Evolutionary conservation across 106 monocot genomes (phyloP), one percentile per base, ranked within the genome.

Genomic region (Dendrobium officinale): DNA sequence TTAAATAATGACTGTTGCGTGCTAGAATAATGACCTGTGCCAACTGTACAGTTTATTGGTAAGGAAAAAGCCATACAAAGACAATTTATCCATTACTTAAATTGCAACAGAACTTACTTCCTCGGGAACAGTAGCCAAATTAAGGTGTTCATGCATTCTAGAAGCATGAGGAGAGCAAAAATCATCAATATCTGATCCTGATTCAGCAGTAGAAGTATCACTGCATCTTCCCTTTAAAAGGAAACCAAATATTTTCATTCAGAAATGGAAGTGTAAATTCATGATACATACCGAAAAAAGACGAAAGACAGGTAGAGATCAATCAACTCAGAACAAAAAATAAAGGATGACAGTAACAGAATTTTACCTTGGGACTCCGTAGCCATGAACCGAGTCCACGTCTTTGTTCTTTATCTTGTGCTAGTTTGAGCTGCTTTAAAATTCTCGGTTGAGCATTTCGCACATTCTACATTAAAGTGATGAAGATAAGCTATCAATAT

Each of bases 181-280:
- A 78, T 91, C 88, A 83, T 91, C 91, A 64, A 86, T 42, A 44
- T 91, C 91, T 22, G 86, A 88, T 43, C 91, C 88, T 56, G 91
- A 91, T 81, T 85, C 88, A 79, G 86, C 88, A 67, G 88, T 79
- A 67, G 88, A 91, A 49, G 85, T 81, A 79, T 83, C 80, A 67
- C 80, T 83, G 41, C 26, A n/a, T 82, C 82, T 85, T 75, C 83
- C 85, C 88, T 88, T 66, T 27, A 42, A 9, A 79, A 55, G n/a
- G 45, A 67, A 81, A 44, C 20, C 8, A 78, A 29, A 6, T 70
- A 37, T 70, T 70, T 70, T 37, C 13, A 16, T 37, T 70, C 27
- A 70, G 70, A 70, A 70, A 40, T 70, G 8, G 33, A 31, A 37
- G 31, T 19, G 13, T 37, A 4, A 70, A 70, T 70, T 70, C 70